Evolutionary conservation across 163 green algal genomes (phyloP).

Genomic region (Coccomyxa subellipsoidea): DNA sequence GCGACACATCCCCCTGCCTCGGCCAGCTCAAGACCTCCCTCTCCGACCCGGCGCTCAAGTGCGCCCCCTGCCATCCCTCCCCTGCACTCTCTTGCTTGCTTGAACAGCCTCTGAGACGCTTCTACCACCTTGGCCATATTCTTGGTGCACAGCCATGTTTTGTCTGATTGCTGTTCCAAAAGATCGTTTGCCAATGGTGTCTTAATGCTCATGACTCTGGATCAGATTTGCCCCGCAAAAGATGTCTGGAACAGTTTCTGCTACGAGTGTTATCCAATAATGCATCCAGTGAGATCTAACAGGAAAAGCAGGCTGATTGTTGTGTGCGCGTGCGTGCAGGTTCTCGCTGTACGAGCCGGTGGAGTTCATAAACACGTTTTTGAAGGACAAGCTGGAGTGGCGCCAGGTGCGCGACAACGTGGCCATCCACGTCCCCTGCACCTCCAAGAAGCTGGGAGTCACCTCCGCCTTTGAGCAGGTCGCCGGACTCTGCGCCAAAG

Average conservation of each 20-base stretch:
- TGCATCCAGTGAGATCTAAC: too few relatives aligned
- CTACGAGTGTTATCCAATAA: too few relatives aligned
- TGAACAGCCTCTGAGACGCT: too few relatives aligned
- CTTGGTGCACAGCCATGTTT: too few relatives aligned
- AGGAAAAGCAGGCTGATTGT: background rate
- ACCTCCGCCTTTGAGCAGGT: conserved; percentile 59
- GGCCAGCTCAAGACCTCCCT: conserved; percentile 77
- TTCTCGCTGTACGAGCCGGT: conserved; percentile 94
- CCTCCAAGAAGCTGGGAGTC: conserved; percentile 95
- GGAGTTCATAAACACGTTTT: conserved; percentile 91
- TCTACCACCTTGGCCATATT: too few relatives aligned
- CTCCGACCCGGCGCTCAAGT: conserved; percentile 62
- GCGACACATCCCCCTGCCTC: conserved; percentile 92
- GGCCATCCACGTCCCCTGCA: conserved; percentile 93
- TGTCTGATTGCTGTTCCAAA: too few relatives aligned
- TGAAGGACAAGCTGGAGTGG: conserved; percentile 95
- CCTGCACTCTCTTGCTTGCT: background rate
- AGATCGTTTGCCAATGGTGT: too few relatives aligned
- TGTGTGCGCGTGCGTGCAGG: conserved; percentile 13
- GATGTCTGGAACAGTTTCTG: too few relatives aligned
- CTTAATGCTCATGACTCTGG: too few relatives aligned
- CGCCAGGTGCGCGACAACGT: conserved; percentile 79
- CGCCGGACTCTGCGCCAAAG: conserved; percentile 64
- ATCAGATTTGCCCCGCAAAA: too few relatives aligned
- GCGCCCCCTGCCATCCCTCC: background rate